Percentiles rank a stretch among this genome's conserved stretches.
phyloP scores from a whole-genome alignment of 139 green algal species.

The Desmodesmus armatus region DNA sequence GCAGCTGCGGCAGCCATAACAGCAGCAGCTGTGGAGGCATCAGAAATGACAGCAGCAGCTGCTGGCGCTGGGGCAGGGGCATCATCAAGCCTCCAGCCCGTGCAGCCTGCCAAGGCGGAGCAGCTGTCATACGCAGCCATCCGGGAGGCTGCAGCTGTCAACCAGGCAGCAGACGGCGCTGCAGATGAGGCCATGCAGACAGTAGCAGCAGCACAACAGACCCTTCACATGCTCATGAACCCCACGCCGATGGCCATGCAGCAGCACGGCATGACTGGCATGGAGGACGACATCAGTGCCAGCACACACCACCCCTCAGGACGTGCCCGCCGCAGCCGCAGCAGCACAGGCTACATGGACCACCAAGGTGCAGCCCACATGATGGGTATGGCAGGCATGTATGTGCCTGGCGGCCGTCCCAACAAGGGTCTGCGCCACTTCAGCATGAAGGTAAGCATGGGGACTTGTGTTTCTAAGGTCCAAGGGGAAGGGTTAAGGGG shows the following conservation, averaged over 20 bases:
- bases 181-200: constrained; percentile 11
- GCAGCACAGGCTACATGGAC: not conserved
- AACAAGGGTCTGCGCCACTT: constrained; percentile 90
- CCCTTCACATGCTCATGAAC: not conserved
- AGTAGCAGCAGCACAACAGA: constrained; percentile 1
- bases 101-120: not conserved
- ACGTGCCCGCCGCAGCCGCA: not conserved
- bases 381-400: not conserved
- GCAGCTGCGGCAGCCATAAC: too few species aligned
- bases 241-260: not conserved
- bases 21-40: not conserved
- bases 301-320: not conserved
- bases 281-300: not conserved
- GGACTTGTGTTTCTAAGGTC: not conserved
- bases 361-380: not conserved
- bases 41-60: constrained; percentile 17
- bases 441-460: constrained; percentile 74
- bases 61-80: not conserved
- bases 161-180: constrained; percentile 35
- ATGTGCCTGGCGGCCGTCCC: not conserved
- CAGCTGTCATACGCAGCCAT: constrained; percentile 8
- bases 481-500: not conserved
- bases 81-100: constrained; percentile 4
- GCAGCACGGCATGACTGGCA: too few species aligned
- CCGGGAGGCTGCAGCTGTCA: constrained; percentile 21